Conservation (phyloP, 352 stramenopile species). For the Pythium apleroticum region DNA sequence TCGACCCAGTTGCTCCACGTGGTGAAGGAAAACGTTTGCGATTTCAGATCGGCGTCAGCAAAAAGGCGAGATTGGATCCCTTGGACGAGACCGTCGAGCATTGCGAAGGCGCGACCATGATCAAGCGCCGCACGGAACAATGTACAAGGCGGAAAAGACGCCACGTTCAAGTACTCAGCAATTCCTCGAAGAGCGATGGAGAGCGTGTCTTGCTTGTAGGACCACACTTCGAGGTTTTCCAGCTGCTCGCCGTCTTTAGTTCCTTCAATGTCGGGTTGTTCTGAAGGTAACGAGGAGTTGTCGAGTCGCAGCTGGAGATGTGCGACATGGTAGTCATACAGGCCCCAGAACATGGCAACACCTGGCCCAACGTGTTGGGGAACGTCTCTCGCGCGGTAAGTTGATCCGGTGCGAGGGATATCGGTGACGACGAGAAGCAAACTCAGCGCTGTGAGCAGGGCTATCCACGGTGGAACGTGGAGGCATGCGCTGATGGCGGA, state of each 20-base stretch:
- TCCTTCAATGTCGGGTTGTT: too few species aligned
- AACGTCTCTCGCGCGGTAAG: conserved; percentile 28
- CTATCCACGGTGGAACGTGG: conserved; percentile 32
- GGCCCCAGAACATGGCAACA: conserved; percentile 41
- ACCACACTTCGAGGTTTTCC: conserved; percentile 14
- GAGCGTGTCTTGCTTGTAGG: conserved; percentile 24
- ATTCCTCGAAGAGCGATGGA: conserved; percentile 19
- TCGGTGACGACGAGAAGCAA: conserved; percentile 46
- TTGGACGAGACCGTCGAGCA: conserved; percentile 38
- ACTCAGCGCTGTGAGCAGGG: conserved; percentile 36
- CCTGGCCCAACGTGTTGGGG: conserved; percentile 31
- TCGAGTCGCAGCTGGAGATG: conserved; percentile 25
- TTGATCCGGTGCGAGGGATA: conserved; percentile 47
- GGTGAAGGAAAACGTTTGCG: conserved; percentile 4
- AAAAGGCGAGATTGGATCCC: too few species aligned
- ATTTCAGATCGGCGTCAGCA: background rate
- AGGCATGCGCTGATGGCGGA: conserved; percentile 33
- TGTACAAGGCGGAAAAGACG: conserved; percentile 32
- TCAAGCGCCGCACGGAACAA: conserved; percentile 33
- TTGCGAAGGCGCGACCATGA: conserved; percentile 30
- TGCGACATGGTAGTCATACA: conserved; percentile 41
- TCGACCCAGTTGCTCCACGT: conserved; percentile 37
- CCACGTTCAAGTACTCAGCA: conserved; percentile 11
- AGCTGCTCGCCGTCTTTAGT: conserved; percentile 1
- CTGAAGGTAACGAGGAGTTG: background rate